phyloP scores from a whole-genome alignment of 768 basidiomycete genomes.

The Mycena filopes region DNA sequence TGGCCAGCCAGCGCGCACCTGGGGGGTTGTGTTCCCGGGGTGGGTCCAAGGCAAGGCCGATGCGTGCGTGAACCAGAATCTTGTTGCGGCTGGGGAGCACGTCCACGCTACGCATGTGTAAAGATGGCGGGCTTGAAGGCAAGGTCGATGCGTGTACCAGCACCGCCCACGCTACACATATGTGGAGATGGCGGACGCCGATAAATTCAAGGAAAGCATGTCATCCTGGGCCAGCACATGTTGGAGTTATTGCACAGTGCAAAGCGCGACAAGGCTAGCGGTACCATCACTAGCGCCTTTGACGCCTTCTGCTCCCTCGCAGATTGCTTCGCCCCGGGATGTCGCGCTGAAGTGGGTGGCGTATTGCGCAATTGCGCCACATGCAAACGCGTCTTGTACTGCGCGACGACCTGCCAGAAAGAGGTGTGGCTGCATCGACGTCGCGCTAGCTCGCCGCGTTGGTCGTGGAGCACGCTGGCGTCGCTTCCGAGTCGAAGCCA shows the following conservation, averaged over 20 bases:
- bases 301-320: not conserved
- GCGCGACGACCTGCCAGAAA: conserved; percentile 1
- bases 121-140: too few species aligned
- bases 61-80: not conserved
- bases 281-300: not conserved
- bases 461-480: not conserved
- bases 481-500: not conserved
- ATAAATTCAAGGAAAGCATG: not conserved
- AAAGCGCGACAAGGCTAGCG: not conserved
- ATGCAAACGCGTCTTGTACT: conserved; percentile 1
- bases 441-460: not conserved
- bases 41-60: not conserved
- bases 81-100: not conserved
- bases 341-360: too few species aligned
- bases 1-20: not conserved
- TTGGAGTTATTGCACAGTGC: not conserved
- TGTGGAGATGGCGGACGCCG: not conserved
- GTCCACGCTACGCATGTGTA: too few species aligned
- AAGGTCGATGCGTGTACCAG: too few species aligned
- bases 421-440: not conserved
- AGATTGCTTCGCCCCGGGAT: conserved; percentile 2
- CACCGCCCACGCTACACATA: too few species aligned
- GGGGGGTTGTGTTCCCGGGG: not conserved
- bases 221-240: not conserved
- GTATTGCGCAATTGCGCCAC: not conserved